Conservation (phyloP, 768 basidiomycete genomes). For the Lactarius psammicola region DNA sequence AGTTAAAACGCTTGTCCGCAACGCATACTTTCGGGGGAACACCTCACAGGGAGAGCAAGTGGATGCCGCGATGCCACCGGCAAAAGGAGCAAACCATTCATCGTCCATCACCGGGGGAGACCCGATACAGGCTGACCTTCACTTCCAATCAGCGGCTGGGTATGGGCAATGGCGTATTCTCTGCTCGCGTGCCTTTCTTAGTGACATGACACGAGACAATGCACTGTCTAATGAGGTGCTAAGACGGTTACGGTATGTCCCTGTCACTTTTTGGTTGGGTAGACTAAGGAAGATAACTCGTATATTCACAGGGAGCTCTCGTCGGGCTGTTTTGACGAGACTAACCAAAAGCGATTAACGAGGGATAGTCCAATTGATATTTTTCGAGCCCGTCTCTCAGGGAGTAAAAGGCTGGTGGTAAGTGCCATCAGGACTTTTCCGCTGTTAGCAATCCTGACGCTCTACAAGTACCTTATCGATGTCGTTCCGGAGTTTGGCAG, state of each 20-base stretch:
- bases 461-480: conserved; percentile 25
- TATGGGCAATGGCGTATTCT: no score
- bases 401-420: conserved; percentile 21
- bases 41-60: conserved; percentile 3
- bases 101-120: not conserved
- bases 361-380: conserved; percentile 24
- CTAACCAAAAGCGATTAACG: conserved; percentile 21
- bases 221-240: no score
- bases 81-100: not conserved
- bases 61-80: not conserved
- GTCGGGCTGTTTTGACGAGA: conserved; percentile 18
- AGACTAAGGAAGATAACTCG: not conserved
- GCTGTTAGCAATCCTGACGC: not conserved
- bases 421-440: not conserved
- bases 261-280: not conserved
- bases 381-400: conserved; percentile 24
- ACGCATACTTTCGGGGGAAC: no score
- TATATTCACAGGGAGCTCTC: conserved; percentile 19
- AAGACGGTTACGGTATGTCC: conserved; percentile 16
- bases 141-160: no score
- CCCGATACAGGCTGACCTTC: conserved; percentile 3
- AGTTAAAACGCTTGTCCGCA: not conserved
- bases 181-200: no score
- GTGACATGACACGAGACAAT: no score
- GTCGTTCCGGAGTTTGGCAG: conserved; percentile 18